Base-by-base conservation (phyloP, 2,329 filamentous ascomycete genomes). In the Penicillium sp. region DNA sequence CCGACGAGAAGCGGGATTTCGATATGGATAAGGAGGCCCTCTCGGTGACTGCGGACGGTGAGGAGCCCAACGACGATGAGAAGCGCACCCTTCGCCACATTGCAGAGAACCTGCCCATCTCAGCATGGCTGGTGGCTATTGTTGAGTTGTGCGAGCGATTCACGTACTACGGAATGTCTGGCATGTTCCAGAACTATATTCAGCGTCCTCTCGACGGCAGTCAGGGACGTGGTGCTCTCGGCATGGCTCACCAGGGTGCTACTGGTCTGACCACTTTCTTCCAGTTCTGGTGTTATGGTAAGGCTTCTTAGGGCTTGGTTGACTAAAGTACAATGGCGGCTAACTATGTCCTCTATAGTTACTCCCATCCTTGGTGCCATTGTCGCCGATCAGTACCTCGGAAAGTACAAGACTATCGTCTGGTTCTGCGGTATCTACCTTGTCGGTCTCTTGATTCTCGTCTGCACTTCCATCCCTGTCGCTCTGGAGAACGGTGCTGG, bases 321-420 rank as follows among this genome's bases (percentile, higher is more conserved):
- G 39, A 29, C 9, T 16, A 22, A 31, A 22, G 11, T 29, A 19
- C 33, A 27, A 56, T 63, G 42, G 19, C 4, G n/a, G 65, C 50
- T 27, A 9, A 19, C 33, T 37, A 5, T 13, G 5, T 21, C 9
- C 16, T n/a, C 3, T 39, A 19, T 48, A 75, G 71, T 84, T 33
- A 83, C 82, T n/a, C 84, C 85, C 3, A 81, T 87, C 35, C 54
- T 83, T 24, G 82, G 84, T 69, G 85, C 83, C 49, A 81, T 84
- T 54, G 68, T 87, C 54, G 83, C 85, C 24, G 85, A 88, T 67
- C 80, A 82, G 37, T 85, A 84, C 68, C 74, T 85, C 16, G 85
- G 85, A 54, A 83, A 85, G 63, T 87, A 83, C 72, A 84, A 83
- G 68, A 84, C 85, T 2, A 83, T 87, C 45, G 69, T 83, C 39